Percentiles rank a stretch among this genome's conserved stretches.
phyloP scores from a whole-genome alignment of 345 rosid genomes.

The Bruguiera gymnorhiza region DNA sequence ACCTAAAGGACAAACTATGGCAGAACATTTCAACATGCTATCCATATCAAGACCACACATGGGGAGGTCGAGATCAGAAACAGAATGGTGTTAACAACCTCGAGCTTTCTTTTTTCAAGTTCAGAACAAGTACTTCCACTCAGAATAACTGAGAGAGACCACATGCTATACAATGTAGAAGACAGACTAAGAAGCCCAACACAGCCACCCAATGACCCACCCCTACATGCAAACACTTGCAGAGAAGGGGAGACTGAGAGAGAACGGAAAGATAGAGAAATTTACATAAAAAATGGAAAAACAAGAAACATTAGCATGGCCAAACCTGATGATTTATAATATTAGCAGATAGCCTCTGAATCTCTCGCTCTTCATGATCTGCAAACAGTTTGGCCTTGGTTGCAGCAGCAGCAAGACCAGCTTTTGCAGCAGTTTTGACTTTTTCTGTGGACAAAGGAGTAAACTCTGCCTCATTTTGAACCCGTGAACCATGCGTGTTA shows the following conservation, averaged over 20 bases:
- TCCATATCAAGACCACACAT: too few species aligned
- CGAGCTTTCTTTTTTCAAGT: too few species aligned
- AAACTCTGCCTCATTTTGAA: slow-evolving; percentile 49
- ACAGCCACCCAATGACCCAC: too few species aligned
- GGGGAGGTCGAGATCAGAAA: too few species aligned
- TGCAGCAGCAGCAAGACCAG: slow-evolving; percentile 94
- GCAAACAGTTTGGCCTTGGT: slow-evolving; percentile 95
- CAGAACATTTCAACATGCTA: too few species aligned
- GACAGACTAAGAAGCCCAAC: too few species aligned
- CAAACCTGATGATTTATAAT: slow-evolving; percentile 90
- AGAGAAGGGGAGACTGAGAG: not conserved
- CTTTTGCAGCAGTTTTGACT: slow-evolving; percentile 74
- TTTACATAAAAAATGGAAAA: not conserved
- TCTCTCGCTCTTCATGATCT: slow-evolving; percentile 98
- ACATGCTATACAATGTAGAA: too few species aligned
- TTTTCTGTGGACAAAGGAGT: slow-evolving; percentile 59
- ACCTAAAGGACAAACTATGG: too few species aligned
- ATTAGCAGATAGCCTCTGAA: slow-evolving; percentile 93
- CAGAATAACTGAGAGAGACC: too few species aligned
- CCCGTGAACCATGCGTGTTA: slow-evolving; percentile 34
- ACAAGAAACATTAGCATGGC: not conserved
- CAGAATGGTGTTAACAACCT: too few species aligned
- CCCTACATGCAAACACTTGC: too few species aligned
- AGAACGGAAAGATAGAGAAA: not conserved
- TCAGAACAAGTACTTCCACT: too few species aligned